Conservation (phyloP, 495 filamentous ascomycete species). For the Glarea lozoyensis region DNA sequence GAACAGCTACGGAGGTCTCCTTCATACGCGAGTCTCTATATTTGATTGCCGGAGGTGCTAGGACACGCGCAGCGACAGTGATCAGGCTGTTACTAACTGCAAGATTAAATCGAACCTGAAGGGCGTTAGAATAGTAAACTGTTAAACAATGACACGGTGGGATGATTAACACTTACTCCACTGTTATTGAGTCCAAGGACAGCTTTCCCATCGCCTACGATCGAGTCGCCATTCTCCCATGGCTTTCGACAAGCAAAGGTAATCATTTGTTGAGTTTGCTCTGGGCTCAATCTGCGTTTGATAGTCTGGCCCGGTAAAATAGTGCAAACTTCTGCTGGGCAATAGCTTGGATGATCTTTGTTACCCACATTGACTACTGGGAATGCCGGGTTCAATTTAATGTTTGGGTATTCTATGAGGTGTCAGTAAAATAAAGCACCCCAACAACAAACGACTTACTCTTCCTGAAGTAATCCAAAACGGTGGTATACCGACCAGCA, state of each 20-base stretch:
- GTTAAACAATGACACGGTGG: neutral
- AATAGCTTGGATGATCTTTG: slow-evolving; percentile 45
- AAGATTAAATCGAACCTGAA: slow-evolving; percentile 45
- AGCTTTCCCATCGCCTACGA: slow-evolving; percentile 44
- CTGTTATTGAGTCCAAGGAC: slow-evolving; percentile 36
- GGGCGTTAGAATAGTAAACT: slow-evolving; percentile 15
- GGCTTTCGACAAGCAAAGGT: slow-evolving; percentile 60
- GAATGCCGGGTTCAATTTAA: slow-evolving; percentile 24
- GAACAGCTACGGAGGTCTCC: slow-evolving; percentile 14
- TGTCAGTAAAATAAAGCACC: slow-evolving; percentile 17
- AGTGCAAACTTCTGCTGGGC: slow-evolving; percentile 57
- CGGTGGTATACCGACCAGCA: slow-evolving; percentile 31
- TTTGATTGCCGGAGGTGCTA: slow-evolving; percentile 41
- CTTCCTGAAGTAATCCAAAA: slow-evolving; percentile 40
- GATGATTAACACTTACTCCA: slow-evolving; percentile 27
- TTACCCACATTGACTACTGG: slow-evolving; percentile 69
- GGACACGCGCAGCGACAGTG: slow-evolving; percentile 55
- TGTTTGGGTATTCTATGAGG: slow-evolving; percentile 34
- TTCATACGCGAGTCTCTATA: slow-evolving; percentile 31
- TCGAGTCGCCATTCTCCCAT: slow-evolving; percentile 53
- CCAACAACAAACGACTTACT: slow-evolving; percentile 27
- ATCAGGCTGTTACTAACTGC: slow-evolving; percentile 43
- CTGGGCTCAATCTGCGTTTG: slow-evolving; percentile 39
- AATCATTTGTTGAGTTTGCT: slow-evolving; percentile 57
- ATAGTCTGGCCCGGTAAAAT: slow-evolving; percentile 60